A percentile compares a stretch with the other conserved stretches of the same genome.
These are phyloP conservation scores for Cyathus striatus DNA, from an alignment of 768 basidiomycete species.

Conservation along the genomic window DNA sequence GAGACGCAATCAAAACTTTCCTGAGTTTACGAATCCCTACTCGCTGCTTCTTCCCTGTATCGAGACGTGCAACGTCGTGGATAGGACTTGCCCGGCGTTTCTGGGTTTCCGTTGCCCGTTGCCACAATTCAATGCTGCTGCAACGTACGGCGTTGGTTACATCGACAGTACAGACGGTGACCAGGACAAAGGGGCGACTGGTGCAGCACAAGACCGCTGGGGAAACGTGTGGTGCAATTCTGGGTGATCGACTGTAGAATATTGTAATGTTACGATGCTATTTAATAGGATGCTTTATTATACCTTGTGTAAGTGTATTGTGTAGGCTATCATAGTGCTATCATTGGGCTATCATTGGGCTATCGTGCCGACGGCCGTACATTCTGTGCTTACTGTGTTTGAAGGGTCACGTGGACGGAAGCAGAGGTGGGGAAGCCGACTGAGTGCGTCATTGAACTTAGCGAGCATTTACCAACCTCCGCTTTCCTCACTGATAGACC, in stretches of 20 bases:
- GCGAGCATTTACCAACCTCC: no score
- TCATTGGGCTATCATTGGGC: no score
- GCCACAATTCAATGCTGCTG: conserved; percentile 51
- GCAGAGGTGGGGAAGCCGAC: no score
- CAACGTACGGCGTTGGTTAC: conserved; percentile 75
- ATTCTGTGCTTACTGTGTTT: no score
- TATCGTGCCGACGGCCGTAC: no score
- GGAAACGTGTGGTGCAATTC: conserved; percentile 78
- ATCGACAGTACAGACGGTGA: conserved; percentile 52
- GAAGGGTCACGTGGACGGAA: no score
- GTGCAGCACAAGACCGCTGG: conserved; percentile 55
- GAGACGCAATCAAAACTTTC: conserved; percentile 41
- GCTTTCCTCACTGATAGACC: no score
- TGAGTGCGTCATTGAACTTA: no score
- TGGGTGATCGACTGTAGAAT: conserved; percentile 9
- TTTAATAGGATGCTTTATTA: neutral
- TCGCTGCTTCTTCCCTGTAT: conserved; percentile 71
- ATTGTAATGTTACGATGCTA: neutral
- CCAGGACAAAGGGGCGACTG: conserved; percentile 44
- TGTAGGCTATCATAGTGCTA: no score
- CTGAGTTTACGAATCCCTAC: conserved; percentile 42
- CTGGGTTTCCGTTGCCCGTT: conserved; percentile 68
- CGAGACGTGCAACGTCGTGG: conserved; percentile 68
- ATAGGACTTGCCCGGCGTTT: conserved; percentile 74
- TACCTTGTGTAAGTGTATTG: no score